Percentiles rank a stretch among this genome's conserved stretches.
These are phyloP conservation scores for Trypanosoma brucei DNA, from an alignment of 208 protist genomes.

Conservation along the genomic window DNA sequence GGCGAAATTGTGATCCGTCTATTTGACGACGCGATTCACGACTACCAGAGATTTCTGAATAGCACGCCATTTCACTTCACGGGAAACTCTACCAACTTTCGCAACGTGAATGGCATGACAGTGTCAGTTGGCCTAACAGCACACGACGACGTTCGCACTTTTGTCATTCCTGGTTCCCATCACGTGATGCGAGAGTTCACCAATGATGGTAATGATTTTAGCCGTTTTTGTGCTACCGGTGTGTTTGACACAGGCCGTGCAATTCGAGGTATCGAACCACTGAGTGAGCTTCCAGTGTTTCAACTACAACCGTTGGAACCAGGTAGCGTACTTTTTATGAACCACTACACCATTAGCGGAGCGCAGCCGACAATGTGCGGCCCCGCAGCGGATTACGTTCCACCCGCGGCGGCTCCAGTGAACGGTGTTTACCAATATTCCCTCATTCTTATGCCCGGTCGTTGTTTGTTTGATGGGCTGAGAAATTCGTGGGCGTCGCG, in stretches of 20 bases:
- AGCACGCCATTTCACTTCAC: slow-evolving; percentile 52
- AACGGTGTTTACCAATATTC: slow-evolving; percentile 35
- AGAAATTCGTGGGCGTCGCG: slow-evolving; percentile 61
- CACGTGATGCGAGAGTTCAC: slow-evolving; percentile 51
- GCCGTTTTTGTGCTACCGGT: slow-evolving; percentile 36
- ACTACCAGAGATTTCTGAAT: slow-evolving; percentile 54
- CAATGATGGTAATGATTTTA: slow-evolving; percentile 48
- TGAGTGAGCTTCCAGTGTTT: slow-evolving; percentile 34
- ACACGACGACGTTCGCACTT: slow-evolving; percentile 7
- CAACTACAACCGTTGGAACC: slow-evolving; percentile 44
- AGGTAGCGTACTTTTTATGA: slow-evolving; percentile 55
- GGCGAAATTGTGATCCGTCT: slow-evolving; percentile 71
- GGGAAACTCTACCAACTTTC: slow-evolving; percentile 22
- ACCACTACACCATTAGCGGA: slow-evolving; percentile 47
- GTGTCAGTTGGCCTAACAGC: slow-evolving; percentile 41
- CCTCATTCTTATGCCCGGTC: slow-evolving; percentile 65
- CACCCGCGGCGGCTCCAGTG: slow-evolving; percentile 17
- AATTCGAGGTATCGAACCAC: slow-evolving; percentile 44
- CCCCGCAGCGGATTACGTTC: slow-evolving; percentile 16
- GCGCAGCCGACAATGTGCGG: slow-evolving; percentile 46
- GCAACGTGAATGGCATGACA: slow-evolving; percentile 27
- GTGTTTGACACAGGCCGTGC: slow-evolving; percentile 66
- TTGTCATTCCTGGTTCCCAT: slow-evolving; percentile 71
- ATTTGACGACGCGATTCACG: slow-evolving; percentile 54
- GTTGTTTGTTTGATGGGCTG: slow-evolving; percentile 65